phyloP scores from a whole-genome alignment of 352 stramenopile species.

The Globisporangium perplexum region DNA sequence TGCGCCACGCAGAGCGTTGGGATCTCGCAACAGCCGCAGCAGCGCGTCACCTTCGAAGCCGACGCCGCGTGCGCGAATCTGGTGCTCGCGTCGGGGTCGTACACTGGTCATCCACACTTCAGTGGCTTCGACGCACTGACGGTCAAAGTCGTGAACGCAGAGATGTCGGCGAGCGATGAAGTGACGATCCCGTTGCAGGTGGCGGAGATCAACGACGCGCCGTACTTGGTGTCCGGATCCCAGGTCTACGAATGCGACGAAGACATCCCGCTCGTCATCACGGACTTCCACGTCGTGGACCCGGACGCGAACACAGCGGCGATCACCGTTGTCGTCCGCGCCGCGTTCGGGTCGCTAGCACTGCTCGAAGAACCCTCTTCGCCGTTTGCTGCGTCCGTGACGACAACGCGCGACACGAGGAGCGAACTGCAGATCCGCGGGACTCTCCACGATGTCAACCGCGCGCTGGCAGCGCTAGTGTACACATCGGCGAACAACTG shows the following conservation, averaged over 20 bases:
- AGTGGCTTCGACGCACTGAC: conserved; percentile 37
- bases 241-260: conserved; percentile 49
- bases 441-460: conserved; percentile 33
- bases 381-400: conserved; percentile 1
- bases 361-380: conserved; percentile 15
- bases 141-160: conserved; percentile 22
- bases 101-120: conserved; percentile 34
- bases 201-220: conserved; percentile 57
- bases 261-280: conserved; percentile 43
- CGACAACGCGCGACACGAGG: background rate
- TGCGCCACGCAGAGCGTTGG: conserved; percentile 18
- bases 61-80: conserved; percentile 29
- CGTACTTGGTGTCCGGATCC: conserved; percentile 25
- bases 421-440: conserved; percentile 27
- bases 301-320: conserved; percentile 22
- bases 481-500: conserved; percentile 58
- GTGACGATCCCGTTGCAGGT: conserved; percentile 41
- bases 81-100: conserved; percentile 27
- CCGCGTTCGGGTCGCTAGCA: conserved; percentile 28
- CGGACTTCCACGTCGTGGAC: conserved; percentile 39
- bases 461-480: conserved; percentile 30
- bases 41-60: conserved; percentile 19
- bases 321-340: conserved; percentile 19
- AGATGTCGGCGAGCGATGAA: conserved; percentile 16
- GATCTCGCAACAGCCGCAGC: background rate